A percentile compares a stretch with the other conserved stretches of the same genome.
Evolutionary conservation across 106 monocot species (phyloP).

Genomic region (Dactylorhiza incarnata): DNA sequence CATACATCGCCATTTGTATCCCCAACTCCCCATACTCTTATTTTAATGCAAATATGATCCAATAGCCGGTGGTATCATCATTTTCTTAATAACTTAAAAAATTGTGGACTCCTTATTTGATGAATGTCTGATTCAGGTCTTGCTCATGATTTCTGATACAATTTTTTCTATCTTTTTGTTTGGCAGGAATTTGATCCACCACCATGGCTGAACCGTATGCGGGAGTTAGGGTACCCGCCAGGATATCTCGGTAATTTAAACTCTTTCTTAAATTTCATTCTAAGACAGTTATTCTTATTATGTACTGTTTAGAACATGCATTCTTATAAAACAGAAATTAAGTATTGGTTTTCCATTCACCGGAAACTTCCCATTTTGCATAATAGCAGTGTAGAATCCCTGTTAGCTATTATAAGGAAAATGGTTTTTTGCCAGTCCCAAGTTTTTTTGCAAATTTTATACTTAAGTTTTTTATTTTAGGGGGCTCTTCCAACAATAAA

Average conservation of each 20-base stretch:
- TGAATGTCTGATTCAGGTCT: background rate
- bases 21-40: background rate
- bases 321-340: too few species aligned
- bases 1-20: background rate
- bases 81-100: background rate
- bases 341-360: too few species aligned
- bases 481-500: background rate
- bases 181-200: conserved; percentile 86
- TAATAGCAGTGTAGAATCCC: background rate
- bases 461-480: background rate
- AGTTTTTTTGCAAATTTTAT: background rate
- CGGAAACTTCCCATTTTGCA: background rate
- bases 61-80: too few species aligned
- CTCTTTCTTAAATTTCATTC: conserved; percentile 1
- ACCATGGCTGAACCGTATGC: conserved; percentile 81
- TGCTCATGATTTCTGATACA: background rate
- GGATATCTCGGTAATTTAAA: conserved; percentile 70
- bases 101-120: background rate
- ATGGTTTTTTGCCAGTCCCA: background rate
- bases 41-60: background rate
- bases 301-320: too few species aligned
- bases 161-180: conserved; percentile 1
- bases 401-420: background rate
- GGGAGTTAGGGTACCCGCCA: conserved; percentile 84
- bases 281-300: too few species aligned